These are phyloP conservation scores for Warburgia ugandensis DNA, from an alignment of 164 flowering plant species.

Conservation along the genomic window DNA sequence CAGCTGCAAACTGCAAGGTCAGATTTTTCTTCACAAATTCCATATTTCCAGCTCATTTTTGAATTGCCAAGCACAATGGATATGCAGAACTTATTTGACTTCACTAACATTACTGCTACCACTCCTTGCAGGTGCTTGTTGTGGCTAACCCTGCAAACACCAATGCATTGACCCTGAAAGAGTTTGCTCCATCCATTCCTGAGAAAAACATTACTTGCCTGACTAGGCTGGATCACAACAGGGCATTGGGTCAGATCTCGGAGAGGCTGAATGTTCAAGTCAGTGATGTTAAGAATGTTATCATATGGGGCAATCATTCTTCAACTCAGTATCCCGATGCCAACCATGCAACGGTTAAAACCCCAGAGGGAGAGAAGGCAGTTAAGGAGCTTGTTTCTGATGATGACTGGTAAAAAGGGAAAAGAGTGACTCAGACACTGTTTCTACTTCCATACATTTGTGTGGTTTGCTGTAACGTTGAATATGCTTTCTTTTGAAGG, in stretches of 20 bases:
- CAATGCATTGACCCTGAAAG: conserved; percentile 96
- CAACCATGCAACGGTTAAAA: conserved; percentile 62
- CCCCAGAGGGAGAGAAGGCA: conserved; percentile 77
- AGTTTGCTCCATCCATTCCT: conserved; percentile 62
- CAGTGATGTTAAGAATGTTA: conserved; percentile 87
- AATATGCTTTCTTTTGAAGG: conserved; percentile 33
- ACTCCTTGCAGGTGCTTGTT: conserved; percentile 91
- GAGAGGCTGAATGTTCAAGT: conserved; percentile 90
- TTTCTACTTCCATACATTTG: neutral
- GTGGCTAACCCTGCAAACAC: conserved; percentile 99
- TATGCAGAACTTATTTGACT: no score
- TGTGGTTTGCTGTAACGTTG: neutral
- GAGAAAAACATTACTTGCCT: conserved; percentile 80
- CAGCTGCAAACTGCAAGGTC: conserved; percentile 99
- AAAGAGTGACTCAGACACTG: neutral
- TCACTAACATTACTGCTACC: no score
- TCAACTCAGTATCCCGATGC: conserved; percentile 71
- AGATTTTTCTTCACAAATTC: neutral
- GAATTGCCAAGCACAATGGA: neutral
- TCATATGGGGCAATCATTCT: conserved; percentile 98
- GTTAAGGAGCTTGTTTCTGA: conserved; percentile 78
- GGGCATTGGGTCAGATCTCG: conserved; percentile 96
- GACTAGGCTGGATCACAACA: conserved; percentile 94
- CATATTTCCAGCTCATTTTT: neutral
- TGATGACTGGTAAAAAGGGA: conserved; percentile 63